Conservation (phyloP, 345 rosid genomes). For the Anacardium occidentale region DNA sequence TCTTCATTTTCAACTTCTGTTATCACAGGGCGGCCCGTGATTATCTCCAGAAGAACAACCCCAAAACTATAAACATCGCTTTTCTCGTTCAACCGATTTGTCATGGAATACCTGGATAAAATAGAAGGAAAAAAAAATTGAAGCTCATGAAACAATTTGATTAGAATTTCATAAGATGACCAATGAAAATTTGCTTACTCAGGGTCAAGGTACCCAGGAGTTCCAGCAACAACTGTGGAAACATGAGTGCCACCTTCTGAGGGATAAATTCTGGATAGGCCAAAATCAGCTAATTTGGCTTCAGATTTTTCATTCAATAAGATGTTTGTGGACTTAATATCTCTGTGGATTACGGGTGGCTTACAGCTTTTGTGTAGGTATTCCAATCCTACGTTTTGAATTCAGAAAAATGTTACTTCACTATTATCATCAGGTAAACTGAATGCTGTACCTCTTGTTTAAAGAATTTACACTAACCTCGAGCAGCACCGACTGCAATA, state of each 20-base stretch:
- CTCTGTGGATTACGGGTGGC: neutral
- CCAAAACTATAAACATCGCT: conserved; percentile 41
- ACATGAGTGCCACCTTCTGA: neutral
- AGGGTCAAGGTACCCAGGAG: no score
- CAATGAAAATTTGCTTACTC: no score
- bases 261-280: conserved; percentile 8
- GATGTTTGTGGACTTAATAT: conserved; percentile 24
- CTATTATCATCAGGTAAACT: neutral
- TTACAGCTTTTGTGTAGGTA: conserved; percentile 20
- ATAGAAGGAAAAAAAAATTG: no score
- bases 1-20: neutral
- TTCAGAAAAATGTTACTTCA: neutral
- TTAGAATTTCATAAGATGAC: no score
- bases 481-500: conserved; percentile 39
- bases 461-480: conserved; percentile 20
- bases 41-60: conserved; percentile 27
- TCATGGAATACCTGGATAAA: conserved; percentile 16
- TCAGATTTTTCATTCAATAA: conserved; percentile 29
- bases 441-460: no score
- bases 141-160: no score
- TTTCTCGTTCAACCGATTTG: conserved; percentile 19
- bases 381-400: conserved; percentile 31
- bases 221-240: no score
- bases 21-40: conserved; percentile 24
- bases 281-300: conserved; percentile 33